These are phyloP conservation scores for Rosa lucieae DNA, from an alignment of 306 rosid genomes.

Conservation along the genomic window DNA sequence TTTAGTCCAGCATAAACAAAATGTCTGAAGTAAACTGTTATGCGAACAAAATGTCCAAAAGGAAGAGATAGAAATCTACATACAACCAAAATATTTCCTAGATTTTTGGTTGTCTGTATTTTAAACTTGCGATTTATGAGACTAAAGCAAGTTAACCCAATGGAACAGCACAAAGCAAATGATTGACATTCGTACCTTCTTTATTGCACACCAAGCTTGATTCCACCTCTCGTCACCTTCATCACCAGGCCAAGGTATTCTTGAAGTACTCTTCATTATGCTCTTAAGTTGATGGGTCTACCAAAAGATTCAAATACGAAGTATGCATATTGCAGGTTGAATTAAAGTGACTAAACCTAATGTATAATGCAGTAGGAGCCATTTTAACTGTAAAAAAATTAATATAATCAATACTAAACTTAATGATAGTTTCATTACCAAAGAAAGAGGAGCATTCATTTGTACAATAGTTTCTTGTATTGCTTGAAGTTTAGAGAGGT, in stretches of 20 bases:
- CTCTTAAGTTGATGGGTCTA: constrained; percentile 27
- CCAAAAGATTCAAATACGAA: background rate
- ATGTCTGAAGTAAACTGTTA: background rate
- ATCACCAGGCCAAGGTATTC: constrained; percentile 37
- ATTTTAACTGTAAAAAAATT: too few species aligned
- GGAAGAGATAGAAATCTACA: background rate
- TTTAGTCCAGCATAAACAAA: background rate
- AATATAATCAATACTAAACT: background rate
- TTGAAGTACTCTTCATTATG: constrained; percentile 31
- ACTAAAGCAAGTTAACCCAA: background rate
- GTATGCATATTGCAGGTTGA: background rate
- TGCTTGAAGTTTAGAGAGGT: constrained; percentile 33
- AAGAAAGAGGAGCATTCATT: constrained; percentile 29
- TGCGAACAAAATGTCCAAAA: background rate
- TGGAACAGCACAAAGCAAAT: background rate
- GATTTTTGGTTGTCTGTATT: background rate
- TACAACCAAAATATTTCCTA: background rate
- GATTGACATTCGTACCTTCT: constrained; percentile 27
- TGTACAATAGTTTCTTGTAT: constrained; percentile 31
- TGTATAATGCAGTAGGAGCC: too few species aligned
- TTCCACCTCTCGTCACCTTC: constrained; percentile 36
- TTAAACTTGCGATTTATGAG: background rate
- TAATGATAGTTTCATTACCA: constrained; percentile 24
- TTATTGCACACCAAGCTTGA: constrained; percentile 41
- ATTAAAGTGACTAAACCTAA: too few species aligned